Evolutionary conservation across 805 yeast genomes (phyloP), one percentile per base, ranked within the genome.

Genomic region (Kurtzmaniella fragi): DNA sequence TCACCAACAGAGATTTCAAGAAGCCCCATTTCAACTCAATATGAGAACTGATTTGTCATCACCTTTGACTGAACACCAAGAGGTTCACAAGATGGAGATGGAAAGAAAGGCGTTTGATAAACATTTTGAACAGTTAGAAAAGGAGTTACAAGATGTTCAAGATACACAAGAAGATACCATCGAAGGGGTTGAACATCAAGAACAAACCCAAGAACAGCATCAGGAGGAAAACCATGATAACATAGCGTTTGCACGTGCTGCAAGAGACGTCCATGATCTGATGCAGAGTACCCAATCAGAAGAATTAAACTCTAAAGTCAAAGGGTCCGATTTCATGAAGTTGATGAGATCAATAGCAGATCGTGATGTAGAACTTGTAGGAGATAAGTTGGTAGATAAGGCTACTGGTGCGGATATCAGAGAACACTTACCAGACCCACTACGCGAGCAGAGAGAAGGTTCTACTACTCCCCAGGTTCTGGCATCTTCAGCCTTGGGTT

Each of bases 161-260:
- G 35, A 28, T n/a, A 38, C 13, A 4, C 42, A 42, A 12, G 40
- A 39, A 9, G 35, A 32, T 28, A 29, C 37, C 7, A 40, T 14
- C 2, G 32, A 32, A 4, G 29, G 34, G 17, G 20, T 13, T 27
- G 14, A 15, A 5, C 15, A 25, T 28, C 29, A 35, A 8, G 42
- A 34, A n/a, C 34, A 29, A 26, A 20, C 5, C 7, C n/a, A 17
- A 5, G 29, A 25, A 20, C 13, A 15, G 4, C 33, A 43, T 31
- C 54, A 53, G 8, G 26, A 35, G 1, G 68, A 64, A 10, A 20
- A 13, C 16, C 32, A 36, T 8, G 34, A 36, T 23, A 62, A 64
- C 35, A 61, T 62, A 28, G 49, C 54, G 42, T 66, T 68, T 54
- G 73, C 74, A 9, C 50, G 55, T 33, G 60, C 70, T 0, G 74